Percentiles rank a stretch among this genome's conserved stretches.
Conservation (phyloP, 495 filamentous ascomycete genomes). For the Glonium stellatum region DNA sequence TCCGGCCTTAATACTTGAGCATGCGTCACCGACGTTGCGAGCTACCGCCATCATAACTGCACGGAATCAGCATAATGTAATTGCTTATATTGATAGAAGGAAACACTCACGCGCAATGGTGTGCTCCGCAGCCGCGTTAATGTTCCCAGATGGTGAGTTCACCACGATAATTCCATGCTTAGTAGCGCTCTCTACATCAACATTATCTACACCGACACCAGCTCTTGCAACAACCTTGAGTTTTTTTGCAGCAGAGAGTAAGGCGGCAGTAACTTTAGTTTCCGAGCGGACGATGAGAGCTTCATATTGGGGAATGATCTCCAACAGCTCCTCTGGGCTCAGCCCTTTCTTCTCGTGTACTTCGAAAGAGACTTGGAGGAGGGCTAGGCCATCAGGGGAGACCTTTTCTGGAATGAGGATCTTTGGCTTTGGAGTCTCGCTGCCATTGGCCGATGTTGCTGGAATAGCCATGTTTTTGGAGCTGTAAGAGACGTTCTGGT, state of each 20-base stretch:
- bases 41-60: slow-evolving; percentile 56
- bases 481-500: not conserved
- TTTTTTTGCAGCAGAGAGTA: slow-evolving; percentile 52
- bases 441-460: slow-evolving; percentile 5
- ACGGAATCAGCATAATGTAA: slow-evolving; percentile 2
- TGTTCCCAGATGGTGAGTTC: slow-evolving; percentile 63
- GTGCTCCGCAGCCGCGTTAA: slow-evolving; percentile 63
- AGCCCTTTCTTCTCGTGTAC: slow-evolving; percentile 55
- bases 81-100: too few relatives aligned
- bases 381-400: slow-evolving; percentile 60
- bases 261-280: slow-evolving; percentile 57
- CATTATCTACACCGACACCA: slow-evolving; percentile 71
- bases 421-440: slow-evolving; percentile 41
- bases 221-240: slow-evolving; percentile 67
- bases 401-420: slow-evolving; percentile 68
- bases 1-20: slow-evolving; percentile 50
- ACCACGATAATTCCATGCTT: slow-evolving; percentile 62
- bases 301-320: slow-evolving; percentile 56
- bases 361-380: slow-evolving; percentile 50
- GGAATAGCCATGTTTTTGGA: slow-evolving; percentile 18
- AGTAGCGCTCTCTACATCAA: slow-evolving; percentile 61
- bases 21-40: slow-evolving; percentile 56
- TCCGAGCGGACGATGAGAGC: slow-evolving; percentile 66
- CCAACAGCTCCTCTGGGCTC: slow-evolving; percentile 48
- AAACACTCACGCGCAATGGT: slow-evolving; percentile 46